A percentile compares a stretch with the other conserved stretches of the same genome.
Evolutionary conservation across 805 yeast genomes (phyloP).

Genomic region (Lipomyces anomalus): DNA sequence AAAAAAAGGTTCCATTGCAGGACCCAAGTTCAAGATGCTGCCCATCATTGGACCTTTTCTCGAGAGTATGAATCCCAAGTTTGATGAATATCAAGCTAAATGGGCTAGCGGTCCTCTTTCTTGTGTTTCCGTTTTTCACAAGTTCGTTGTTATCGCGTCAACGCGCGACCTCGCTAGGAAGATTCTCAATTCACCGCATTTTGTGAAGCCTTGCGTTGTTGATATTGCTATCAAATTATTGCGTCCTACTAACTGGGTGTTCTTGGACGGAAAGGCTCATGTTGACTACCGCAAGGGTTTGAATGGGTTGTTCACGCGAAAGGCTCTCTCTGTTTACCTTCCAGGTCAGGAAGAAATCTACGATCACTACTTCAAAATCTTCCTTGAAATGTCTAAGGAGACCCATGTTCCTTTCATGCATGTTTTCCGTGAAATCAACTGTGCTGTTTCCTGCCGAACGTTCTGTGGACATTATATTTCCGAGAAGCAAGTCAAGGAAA

Average conservation of each 20-base stretch:
- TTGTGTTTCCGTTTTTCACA: slow-evolving; percentile 96
- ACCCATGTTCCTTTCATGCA: slow-evolving; percentile 79
- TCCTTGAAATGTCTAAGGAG: slow-evolving; percentile 49
- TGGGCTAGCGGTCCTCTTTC: slow-evolving; percentile 94
- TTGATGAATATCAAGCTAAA: slow-evolving; percentile 84
- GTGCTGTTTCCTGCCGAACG: slow-evolving; percentile 87
- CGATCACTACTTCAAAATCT: slow-evolving; percentile 71
- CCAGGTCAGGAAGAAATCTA: slow-evolving; percentile 80
- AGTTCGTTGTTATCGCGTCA: slow-evolving; percentile 91
- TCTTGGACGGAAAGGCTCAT: slow-evolving; percentile 92
- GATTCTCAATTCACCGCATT: slow-evolving; percentile 74
- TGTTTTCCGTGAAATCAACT: slow-evolving; percentile 90
- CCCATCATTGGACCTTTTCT: slow-evolving; percentile 95
- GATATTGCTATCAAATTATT: slow-evolving; percentile 92
- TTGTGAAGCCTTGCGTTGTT: slow-evolving; percentile 95
- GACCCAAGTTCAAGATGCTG: slow-evolving; percentile 83
- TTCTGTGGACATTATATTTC: slow-evolving; percentile 95
- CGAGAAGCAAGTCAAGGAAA: slow-evolving; percentile 77
- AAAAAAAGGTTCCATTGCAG: slow-evolving; percentile 83
- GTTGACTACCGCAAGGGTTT: slow-evolving; percentile 86
- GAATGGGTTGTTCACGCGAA: slow-evolving; percentile 80
- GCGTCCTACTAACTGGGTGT: slow-evolving; percentile 97
- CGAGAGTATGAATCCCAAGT: slow-evolving; percentile 91
- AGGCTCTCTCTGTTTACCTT: slow-evolving; percentile 75
- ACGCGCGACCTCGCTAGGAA: slow-evolving; percentile 84